Conservation (phyloP, 2,329 filamentous ascomycete genomes). For the Bipolaris zeicola region DNA sequence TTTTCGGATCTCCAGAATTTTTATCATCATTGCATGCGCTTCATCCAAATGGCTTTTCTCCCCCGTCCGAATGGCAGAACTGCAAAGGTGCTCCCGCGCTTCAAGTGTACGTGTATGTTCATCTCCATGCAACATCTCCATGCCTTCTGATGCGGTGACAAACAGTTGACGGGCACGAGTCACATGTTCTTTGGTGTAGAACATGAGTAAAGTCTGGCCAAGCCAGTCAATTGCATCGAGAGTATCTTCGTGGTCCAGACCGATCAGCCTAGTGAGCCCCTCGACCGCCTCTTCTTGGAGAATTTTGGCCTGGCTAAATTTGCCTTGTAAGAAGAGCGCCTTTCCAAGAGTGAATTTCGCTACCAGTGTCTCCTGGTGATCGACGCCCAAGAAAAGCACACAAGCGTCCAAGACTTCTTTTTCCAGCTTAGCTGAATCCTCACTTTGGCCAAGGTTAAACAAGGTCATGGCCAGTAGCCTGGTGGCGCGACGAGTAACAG, state of each 20-base stretch:
- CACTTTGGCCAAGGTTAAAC: slow-evolving; percentile 19
- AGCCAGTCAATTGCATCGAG: slow-evolving; percentile 31
- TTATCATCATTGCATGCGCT: slow-evolving; percentile 7
- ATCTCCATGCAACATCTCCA: slow-evolving; percentile 9
- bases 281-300: slow-evolving; percentile 12
- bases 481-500: slow-evolving; percentile 23
- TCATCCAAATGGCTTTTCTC: neutral
- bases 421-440: slow-evolving; percentile 33
- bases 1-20: slow-evolving; percentile 21
- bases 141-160: slow-evolving; percentile 10
- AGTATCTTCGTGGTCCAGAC: slow-evolving; percentile 23
- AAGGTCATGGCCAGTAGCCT: slow-evolving; percentile 28
- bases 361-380: slow-evolving; percentile 11
- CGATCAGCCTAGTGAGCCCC: slow-evolving; percentile 20
- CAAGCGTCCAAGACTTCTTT: slow-evolving; percentile 27
- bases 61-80: neutral
- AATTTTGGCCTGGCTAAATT: slow-evolving; percentile 19
- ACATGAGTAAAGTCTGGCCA: slow-evolving; percentile 11
- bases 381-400: slow-evolving; percentile 20
- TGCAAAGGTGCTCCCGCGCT: slow-evolving; percentile 10
- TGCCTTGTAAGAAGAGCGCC: slow-evolving; percentile 24
- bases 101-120: slow-evolving; percentile 14
- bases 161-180: slow-evolving; percentile 8
- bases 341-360: slow-evolving; percentile 29
- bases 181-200: slow-evolving; percentile 4